Evolutionary conservation across 2,329 filamentous ascomycete species (phyloP), one percentile per base, ranked within the genome.

Genomic region (Akanthomyces lecanii): DNA sequence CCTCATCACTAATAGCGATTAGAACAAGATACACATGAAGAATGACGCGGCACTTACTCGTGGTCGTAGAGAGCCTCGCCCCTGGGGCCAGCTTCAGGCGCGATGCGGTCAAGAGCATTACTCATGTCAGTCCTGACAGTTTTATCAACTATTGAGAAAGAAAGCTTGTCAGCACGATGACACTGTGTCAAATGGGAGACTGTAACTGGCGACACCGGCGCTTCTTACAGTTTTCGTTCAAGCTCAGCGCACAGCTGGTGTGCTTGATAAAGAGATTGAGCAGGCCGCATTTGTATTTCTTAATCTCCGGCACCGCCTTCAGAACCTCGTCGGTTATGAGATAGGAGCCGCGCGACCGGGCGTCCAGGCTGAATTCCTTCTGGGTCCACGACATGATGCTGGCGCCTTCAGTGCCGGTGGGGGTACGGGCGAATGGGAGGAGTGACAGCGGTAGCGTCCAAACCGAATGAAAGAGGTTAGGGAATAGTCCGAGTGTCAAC

Each of bases 61-160:
- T 99, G 95, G 50, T 91, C 81, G 77, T 98, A 99, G 52, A 98
- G 75, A 10, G 85, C 81, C 74, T 87, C 82, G 3, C 89, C 89
- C 72, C 88, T 88, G 28, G 82, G 84, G 62, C 96, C 93, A 5
- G 76, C 76, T 71, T 91, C 90, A 0, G 93, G 92, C 48, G 89
- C 95, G 70, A 99, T 90, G 51, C 92, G 83, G 76, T 99, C 94
- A 67, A 99, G 81, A 53, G 94, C 92, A 78, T 97, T 92, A 72
- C 86, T 92, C 94, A 98, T 97, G 76, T 99, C 92, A 47, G 84
- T 84, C 64, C 92, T 85, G n/a, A 99, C 95, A 77, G 96, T 91
- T 52, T 74, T 72, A 71, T 94, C 91, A 72, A 58, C 66, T 67
- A 25, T 40, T 40, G 38, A 16, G 10, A 57, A 14, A 23, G 21